Evolutionary conservation across 164 flowering plant genomes (phyloP), one percentile per base, ranked within the genome.

Genomic region (Annona squamosa): DNA sequence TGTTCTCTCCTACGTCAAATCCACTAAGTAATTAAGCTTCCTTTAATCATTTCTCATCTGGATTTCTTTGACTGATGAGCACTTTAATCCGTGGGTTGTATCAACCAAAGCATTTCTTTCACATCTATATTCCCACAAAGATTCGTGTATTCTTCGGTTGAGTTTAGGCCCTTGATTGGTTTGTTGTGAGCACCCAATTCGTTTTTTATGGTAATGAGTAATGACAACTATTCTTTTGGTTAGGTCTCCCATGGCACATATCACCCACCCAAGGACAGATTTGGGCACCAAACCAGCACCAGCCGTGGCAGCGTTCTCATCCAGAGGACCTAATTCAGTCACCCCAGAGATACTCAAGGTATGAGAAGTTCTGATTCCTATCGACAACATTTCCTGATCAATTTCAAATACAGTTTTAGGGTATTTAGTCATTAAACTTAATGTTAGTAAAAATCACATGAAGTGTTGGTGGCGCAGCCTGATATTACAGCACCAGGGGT

Each of bases 401-500:
- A 19, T 43, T 59, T 71, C 47, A 17, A 56, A 26, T 26, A 26
- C 37, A 26, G 37, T 26, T 26, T 26, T 26, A 26, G 37, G 37
- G 37, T 26, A 26, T 26, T 26, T 26, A 26, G 37, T 26, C 37
- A 26, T 26, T 2, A 13, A 10, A 26, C 37, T 26, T 26, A 26
- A 26, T 26, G 1, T 26, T 26, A 26, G 37, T 26, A 26, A 26
- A 18, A 26, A 63, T 63, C 37, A 26, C 4, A 5, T 17, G 9
- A 63, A 17, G 10, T 56, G 61, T 68, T n/a, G 67, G 5, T 42
- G 10, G 45, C 48, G 43, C 88, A 90, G 92, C 96, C 96, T 66
- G 96, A 90, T 80, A 85, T 92, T 42, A 89, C 91, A 44, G 97
- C 94, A 26, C 92, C 96, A 16, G 96, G 97, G 69, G 92, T 88